Conservation (phyloP, 2,329 filamentous ascomycete genomes). For the Amauroascus niger region DNA sequence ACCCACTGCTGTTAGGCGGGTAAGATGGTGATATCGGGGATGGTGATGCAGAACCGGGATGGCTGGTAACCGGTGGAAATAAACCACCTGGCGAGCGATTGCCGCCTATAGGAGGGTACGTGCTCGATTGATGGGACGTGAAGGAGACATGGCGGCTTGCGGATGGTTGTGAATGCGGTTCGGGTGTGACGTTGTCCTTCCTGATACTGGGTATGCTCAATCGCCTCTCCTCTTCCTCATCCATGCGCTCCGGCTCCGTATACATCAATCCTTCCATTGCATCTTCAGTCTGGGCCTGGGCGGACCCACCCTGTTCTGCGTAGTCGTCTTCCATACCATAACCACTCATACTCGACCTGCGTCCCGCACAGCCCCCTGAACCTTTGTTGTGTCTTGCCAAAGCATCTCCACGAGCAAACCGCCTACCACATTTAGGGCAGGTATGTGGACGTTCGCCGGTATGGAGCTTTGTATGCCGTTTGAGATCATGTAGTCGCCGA, state of each 20-base stretch:
- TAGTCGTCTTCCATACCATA: constrained; percentile 72
- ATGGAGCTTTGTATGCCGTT: constrained; percentile 91
- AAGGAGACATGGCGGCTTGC: constrained; percentile 33
- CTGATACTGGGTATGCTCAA: constrained; percentile 60
- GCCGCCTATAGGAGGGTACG: constrained; percentile 63
- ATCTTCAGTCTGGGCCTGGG: constrained; percentile 40
- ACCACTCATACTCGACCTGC: constrained; percentile 73
- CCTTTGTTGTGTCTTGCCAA: constrained; percentile 92
- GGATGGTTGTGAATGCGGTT: constrained; percentile 10
- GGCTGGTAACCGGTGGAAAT: constrained; percentile 53
- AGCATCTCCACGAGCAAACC: constrained; percentile 91
- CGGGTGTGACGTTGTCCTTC: constrained; percentile 49
- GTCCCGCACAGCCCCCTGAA: constrained; percentile 85
- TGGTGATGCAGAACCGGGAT: constrained; percentile 47
- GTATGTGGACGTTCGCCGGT: constrained; percentile 93
- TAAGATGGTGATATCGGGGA: constrained; percentile 44
- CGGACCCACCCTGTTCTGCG: constrained; percentile 34
- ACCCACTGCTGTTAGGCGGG: constrained; percentile 25
- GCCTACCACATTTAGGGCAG: constrained; percentile 86
- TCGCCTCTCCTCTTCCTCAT: constrained; percentile 42
- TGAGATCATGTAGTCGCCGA: constrained; percentile 83
- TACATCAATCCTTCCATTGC: constrained; percentile 57
- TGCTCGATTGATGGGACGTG: constrained; percentile 59
- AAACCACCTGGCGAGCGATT: constrained; percentile 46
- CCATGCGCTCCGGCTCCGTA: constrained; percentile 42